Base-by-base conservation (phyloP, 2,329 filamentous ascomycete species). In the Cytospora piceae region DNA sequence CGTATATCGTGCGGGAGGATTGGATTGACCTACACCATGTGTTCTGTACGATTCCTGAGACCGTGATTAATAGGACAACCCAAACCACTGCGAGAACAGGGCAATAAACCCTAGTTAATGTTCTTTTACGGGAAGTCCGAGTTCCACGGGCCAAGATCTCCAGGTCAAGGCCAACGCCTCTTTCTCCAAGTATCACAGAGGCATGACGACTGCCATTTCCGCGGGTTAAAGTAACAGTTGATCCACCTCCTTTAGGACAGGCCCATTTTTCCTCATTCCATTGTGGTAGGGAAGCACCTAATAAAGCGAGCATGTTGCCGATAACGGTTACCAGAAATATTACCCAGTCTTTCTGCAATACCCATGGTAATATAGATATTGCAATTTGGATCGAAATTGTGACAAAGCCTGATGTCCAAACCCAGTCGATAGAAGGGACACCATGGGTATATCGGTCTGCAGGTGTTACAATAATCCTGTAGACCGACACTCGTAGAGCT, bases 371-470 rank as follows among this genome's bases (percentile, higher is more conserved):
- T 20, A 49, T 49, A 49, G 42, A 49, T 49, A 49, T 49, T 49
- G 42, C 42, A 49, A 49, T 7, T n/a, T 49, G 42, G 17, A 49
- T 49, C 7, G 42, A 49, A n/a, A 49, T 49, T 49, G 42, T 49
- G 42, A 49, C 42, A n/a, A 49, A 49, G 42, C 42, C 42, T 49
- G 42, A 49, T 49, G 42, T n/a, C 42, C 42, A 49, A 49, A 49
- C 42, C 42, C 42, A 49, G 42, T 49, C 42, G 42, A 49, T 7
- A 49, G 8, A 49, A 49, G 42, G 42, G 42, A 49, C 42, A 49
- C 42, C 42, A 49, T 49, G 42, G 6, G 42, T 49, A 20, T n/a
- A n/a, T n/a, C 42, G 17, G 42, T 49, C 42, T n/a, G 42, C 8
- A 17, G 42, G 42, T 7, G 42, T 49, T 49, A 20, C 42, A 49